phyloP scores from a whole-genome alignment of 768 basidiomycete genomes.

The Phlegmacium glaucopus region DNA sequence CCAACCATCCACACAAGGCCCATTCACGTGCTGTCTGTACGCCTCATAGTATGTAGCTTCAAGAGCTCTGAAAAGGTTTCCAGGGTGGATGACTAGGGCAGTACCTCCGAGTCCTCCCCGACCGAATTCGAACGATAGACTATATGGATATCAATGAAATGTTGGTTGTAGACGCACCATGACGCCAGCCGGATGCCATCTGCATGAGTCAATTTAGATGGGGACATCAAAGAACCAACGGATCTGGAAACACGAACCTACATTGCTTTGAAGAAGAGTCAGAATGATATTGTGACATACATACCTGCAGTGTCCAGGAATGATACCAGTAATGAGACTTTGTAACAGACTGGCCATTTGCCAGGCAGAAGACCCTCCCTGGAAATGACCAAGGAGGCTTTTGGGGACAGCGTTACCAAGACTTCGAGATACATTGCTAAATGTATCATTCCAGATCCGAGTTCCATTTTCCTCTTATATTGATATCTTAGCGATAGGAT shows the following conservation, averaged over 20 bases:
- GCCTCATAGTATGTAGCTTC: conserved; percentile 70
- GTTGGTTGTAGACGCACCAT: conserved; percentile 53
- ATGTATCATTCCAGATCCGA: conserved; percentile 93
- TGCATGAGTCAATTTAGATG: conserved; percentile 92
- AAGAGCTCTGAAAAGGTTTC: conserved; percentile 83
- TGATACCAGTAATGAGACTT: conserved; percentile 76
- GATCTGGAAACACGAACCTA: conserved; percentile 88
- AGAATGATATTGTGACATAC: conserved; percentile 26
- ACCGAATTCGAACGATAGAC: conserved; percentile 97
- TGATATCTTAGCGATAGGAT: conserved; percentile 7
- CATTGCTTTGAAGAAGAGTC: conserved; percentile 57
- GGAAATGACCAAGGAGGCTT: conserved; percentile 94
- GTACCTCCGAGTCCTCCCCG: conserved; percentile 98
- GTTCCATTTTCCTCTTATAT: conserved; percentile 94
- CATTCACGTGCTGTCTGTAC: conserved; percentile 76
- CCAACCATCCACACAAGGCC: too few relatives aligned
- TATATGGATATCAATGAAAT: conserved; percentile 24
- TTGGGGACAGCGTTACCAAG: conserved; percentile 97
- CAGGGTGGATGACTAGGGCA: conserved; percentile 84
- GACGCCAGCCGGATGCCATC: conserved; percentile 87
- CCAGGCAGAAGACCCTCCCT: conserved; percentile 99
- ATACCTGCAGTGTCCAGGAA: conserved; percentile 95
- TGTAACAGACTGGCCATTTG: conserved; percentile 92
- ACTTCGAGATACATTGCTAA: conserved; percentile 84
- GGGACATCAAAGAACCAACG: conserved; percentile 94